phyloP scores from a whole-genome alignment of 441 rosid genomes.

The Macaranga tanarius region DNA sequence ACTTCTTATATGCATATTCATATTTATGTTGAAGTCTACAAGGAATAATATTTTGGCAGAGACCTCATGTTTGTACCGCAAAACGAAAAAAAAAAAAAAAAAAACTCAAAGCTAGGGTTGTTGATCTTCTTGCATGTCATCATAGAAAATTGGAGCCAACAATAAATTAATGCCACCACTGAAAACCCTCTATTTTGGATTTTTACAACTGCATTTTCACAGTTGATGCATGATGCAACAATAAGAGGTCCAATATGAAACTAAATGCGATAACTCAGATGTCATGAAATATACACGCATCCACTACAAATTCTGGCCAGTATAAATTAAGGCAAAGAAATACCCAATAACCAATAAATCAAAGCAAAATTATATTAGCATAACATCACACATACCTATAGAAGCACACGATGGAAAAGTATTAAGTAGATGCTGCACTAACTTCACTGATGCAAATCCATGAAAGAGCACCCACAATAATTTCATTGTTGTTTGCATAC shows the following conservation, averaged over 20 bases:
- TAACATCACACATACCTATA: constrained; percentile 50
- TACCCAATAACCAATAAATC: not conserved
- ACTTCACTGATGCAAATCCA: constrained; percentile 67
- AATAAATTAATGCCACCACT: not conserved
- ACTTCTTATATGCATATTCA: not conserved
- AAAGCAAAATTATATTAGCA: not conserved
- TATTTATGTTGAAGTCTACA: not conserved
- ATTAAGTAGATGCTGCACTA: constrained; percentile 67
- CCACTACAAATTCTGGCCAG: not conserved
- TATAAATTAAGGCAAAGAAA: not conserved
- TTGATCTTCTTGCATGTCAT: not conserved
- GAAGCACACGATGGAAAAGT: constrained; percentile 88
- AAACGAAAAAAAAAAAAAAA: not conserved
- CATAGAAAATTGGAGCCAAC: not conserved
- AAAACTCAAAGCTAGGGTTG: not conserved
- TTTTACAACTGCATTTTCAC: not conserved
- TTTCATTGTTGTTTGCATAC: constrained; percentile 50
- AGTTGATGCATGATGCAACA: not conserved
- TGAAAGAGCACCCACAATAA: constrained; percentile 72
- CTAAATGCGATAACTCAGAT: not conserved
- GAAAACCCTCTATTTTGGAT: not conserved
- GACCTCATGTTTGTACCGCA: not conserved
- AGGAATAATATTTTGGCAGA: not conserved
- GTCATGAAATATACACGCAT: not conserved
- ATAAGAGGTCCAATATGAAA: not conserved